Percentiles rank a stretch among this genome's conserved stretches.
Conservation (phyloP, 352 stramenopile genomes). For the Lagenidium sp. region DNA sequence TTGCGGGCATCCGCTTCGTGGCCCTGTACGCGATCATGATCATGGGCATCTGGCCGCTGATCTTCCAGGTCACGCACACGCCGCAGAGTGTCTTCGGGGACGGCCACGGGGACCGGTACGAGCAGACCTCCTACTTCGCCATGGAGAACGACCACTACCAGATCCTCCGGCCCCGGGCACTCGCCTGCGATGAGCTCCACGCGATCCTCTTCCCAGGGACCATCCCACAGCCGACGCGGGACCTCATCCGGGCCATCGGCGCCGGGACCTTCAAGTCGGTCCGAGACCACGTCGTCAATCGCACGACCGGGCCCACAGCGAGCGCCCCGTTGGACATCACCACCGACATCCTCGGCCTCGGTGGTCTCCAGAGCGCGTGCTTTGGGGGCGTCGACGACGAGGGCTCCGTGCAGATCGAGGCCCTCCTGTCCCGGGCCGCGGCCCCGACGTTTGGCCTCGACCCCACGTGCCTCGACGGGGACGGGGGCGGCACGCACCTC, state of each 20-base stretch:
- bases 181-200: slow-evolving; percentile 19
- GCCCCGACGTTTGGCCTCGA: slow-evolving; percentile 17
- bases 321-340: slow-evolving; percentile 8
- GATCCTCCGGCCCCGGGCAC: slow-evolving; percentile 12
- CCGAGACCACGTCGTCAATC: slow-evolving; percentile 16
- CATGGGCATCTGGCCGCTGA: slow-evolving; percentile 26
- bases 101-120: slow-evolving; percentile 31
- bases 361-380: slow-evolving; percentile 12
- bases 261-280: slow-evolving; percentile 11
- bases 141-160: slow-evolving; percentile 31
- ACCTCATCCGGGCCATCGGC: slow-evolving; percentile 17
- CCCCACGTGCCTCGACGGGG: slow-evolving; percentile 11
- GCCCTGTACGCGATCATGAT: slow-evolving; percentile 20
- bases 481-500: slow-evolving; percentile 10
- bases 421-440: slow-evolving; percentile 14
- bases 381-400: slow-evolving; percentile 25
- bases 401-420: slow-evolving; percentile 23
- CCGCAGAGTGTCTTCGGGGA: slow-evolving; percentile 29
- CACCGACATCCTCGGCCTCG: slow-evolving; percentile 15
- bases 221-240: neutral
- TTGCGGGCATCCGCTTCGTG: neutral
- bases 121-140: slow-evolving; percentile 17
- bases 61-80: slow-evolving; percentile 17
- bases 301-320: slow-evolving; percentile 7
- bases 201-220: slow-evolving; percentile 2